A percentile compares a stretch with the other conserved stretches of the same genome.
Evolutionary conservation across 2,329 filamentous ascomycete species (phyloP).

Genomic region (Paecilomyces niveus): DNA sequence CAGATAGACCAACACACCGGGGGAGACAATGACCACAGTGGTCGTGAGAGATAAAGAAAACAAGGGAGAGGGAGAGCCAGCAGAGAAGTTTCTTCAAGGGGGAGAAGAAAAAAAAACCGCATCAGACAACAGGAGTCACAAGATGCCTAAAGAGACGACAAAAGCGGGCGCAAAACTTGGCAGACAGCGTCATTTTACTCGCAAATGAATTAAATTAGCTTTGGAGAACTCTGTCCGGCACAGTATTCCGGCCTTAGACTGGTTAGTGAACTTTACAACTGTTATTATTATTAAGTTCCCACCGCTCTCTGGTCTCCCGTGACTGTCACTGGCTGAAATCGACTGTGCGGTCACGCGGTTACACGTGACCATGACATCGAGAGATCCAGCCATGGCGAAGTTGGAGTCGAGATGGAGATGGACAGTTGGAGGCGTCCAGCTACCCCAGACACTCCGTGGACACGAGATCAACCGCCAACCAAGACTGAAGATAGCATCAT

Average conservation of each 20-base stretch:
- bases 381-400: background rate
- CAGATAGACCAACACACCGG: background rate
- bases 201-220: background rate
- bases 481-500: background rate
- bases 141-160: background rate
- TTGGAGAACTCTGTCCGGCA: background rate
- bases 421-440: background rate
- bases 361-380: background rate
- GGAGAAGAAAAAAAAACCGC: background rate
- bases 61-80: background rate
- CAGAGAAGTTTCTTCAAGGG: background rate
- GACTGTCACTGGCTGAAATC: too few species aligned
- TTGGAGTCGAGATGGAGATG: background rate
- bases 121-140: background rate
- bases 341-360: background rate
- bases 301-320: background rate
- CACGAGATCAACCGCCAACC: background rate
- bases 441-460: too few species aligned
- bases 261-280: background rate
- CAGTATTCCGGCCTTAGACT: background rate
- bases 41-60: background rate
- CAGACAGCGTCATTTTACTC: background rate
- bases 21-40: background rate
- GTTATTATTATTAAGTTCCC: background rate
- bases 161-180: background rate